Evolutionary conservation across 192 early-diverging fungal species (phyloP), one percentile per base, ranked within the genome.

Genomic region (Rhizophlyctis rosea): DNA sequence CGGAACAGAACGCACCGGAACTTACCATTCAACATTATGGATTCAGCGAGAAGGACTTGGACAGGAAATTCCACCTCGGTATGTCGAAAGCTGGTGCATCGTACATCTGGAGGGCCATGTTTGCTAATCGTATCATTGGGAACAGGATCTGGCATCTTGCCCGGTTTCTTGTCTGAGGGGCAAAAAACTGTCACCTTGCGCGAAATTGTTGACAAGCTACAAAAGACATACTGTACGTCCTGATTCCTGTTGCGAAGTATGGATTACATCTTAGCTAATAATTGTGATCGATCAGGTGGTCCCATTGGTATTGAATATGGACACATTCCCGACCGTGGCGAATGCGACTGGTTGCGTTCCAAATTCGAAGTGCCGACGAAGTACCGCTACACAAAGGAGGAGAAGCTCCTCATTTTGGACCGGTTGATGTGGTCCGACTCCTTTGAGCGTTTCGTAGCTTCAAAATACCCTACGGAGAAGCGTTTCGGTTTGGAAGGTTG

Each of bases 401-500:
- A 98, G 68, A 97, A 97, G 82, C 66, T 79, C 16, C 82, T 91
- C 61, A 94, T 99, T 62, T 82, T 99, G 25, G 95, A 97, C 72
- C 93, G 96, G 34, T 80, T 99, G 75, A 91, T 92, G 63, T 99
- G 96, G 96, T 91, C 89, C 62, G 91, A 92, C 80, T 87, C 87
- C 49, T 98, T 99, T 76, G 96, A 99, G 68, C 84, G 91, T 61
- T 99, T 96, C 66, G 88, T 95, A 50, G 85, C 96, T 18, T 90
- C 88, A 44, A 99, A 99, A 80, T 99, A 92, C 79, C 95, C 95
- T 57, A 90, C 85, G 65, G 93, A 96, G 76, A 97, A 97, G 87
- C 82, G 96, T 48, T 99, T 99, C 64, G 96, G 96, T 63, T 83
- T 99, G 39, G 96, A 99, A 74, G 96, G 96, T 65, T 91, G 92